Conservation (phyloP, 148 eudicot species). For the Heliamphora exappendiculata region DNA sequence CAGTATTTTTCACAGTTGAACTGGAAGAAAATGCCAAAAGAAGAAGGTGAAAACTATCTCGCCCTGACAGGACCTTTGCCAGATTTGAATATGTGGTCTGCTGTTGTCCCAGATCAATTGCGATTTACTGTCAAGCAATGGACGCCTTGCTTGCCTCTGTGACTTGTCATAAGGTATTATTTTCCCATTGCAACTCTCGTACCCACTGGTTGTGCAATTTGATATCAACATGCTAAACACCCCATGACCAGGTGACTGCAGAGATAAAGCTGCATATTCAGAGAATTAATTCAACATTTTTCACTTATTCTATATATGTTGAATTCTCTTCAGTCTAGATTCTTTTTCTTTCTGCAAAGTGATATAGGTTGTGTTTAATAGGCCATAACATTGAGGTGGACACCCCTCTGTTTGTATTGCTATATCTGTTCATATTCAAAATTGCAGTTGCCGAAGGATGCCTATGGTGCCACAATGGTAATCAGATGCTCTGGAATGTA, state of each 20-base stretch:
- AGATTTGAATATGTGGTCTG: constrained; percentile 53
- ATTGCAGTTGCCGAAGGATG: neutral
- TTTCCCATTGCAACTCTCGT: neutral
- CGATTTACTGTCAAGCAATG: constrained; percentile 40
- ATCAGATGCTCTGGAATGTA: neutral
- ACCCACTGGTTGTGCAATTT: neutral
- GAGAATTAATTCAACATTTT: neutral
- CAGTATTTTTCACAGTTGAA: constrained; percentile 23
- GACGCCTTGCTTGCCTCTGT: constrained; percentile 37
- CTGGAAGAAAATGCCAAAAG: constrained; percentile 67
- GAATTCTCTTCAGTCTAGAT: neutral
- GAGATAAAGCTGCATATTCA: constrained; percentile 1
- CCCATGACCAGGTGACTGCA: neutral
- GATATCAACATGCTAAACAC: neutral
- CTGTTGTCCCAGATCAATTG: constrained; percentile 46
- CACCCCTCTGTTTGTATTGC: neutral
- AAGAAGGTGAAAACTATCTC: constrained; percentile 51
- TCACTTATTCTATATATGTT: neutral
- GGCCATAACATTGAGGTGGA: neutral
- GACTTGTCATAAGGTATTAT: neutral
- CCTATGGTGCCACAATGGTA: neutral
- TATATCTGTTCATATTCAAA: neutral
- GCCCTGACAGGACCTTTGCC: constrained; percentile 82
- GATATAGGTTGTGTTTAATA: neutral
- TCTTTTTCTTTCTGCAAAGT: constrained; percentile 13